Percentiles rank a stretch among this genome's conserved stretches.
phyloP scores from a whole-genome alignment of 2,329 filamentous ascomycete species.

The Bipolaris gigantea region DNA sequence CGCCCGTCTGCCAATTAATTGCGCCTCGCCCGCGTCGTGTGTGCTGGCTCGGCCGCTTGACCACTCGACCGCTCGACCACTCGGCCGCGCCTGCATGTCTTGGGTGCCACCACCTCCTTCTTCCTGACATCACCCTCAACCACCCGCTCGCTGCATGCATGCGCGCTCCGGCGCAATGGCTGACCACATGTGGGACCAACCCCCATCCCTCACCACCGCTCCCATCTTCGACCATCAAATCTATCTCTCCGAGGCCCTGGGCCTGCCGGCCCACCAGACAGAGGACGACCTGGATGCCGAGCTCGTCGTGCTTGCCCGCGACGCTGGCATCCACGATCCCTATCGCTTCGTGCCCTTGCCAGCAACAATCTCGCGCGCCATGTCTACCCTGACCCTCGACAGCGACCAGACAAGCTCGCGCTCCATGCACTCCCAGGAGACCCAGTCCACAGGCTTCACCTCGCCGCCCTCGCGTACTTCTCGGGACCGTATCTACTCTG shows the following conservation, averaged over 20 bases:
- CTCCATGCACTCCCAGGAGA: conserved; percentile 41
- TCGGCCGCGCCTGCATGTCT: conserved; percentile 22
- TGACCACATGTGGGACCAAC: conserved; percentile 25
- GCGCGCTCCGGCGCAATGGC: conserved; percentile 41
- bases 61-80: not conserved
- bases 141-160: conserved; percentile 26
- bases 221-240: conserved; percentile 42
- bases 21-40: conserved; percentile 5
- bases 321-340: conserved; percentile 40
- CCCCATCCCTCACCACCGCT: conserved; percentile 26
- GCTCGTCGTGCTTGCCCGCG: conserved; percentile 30
- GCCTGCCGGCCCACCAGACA: conserved; percentile 26
- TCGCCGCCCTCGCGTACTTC: conserved; percentile 40
- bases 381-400: conserved; percentile 35
- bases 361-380: conserved; percentile 29
- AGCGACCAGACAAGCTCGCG: conserved; percentile 39
- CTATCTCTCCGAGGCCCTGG: conserved; percentile 38
- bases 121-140: conserved; percentile 27
- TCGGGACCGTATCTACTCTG: conserved; percentile 27
- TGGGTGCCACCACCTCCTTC: conserved; percentile 2
- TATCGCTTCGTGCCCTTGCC: conserved; percentile 33
- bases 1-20: conserved; percentile 4
- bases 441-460: conserved; percentile 41
- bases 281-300: conserved; percentile 40
- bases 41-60: conserved; percentile 1